Conservation (phyloP, 2,329 filamentous ascomycete species). For the Verticillium klebahnii region DNA sequence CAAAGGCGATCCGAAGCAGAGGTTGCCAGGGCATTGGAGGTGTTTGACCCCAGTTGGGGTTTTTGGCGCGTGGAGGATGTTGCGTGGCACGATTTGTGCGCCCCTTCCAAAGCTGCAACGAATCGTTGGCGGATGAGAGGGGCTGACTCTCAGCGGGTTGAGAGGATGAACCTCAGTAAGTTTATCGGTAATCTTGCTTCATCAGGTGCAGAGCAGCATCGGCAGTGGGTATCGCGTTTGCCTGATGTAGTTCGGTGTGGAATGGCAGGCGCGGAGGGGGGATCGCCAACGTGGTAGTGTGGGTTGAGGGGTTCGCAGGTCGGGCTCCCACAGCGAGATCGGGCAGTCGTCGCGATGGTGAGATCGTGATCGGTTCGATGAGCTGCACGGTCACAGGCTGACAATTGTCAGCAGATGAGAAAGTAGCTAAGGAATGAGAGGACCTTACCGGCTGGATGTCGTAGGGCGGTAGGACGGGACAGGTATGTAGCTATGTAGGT, state of each 20-base stretch:
- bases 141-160: neutral
- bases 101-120: neutral
- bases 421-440: neutral
- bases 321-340: neutral
- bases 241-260: neutral
- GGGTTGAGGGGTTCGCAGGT: neutral
- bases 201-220: neutral
- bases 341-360: neutral
- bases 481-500: neutral
- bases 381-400: neutral
- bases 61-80: neutral
- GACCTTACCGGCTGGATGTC: neutral
- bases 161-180: neutral
- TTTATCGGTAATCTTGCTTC: neutral
- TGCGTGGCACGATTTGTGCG: neutral
- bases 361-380: neutral
- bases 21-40: conserved; percentile 89
- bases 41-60: neutral
- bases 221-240: neutral
- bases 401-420: neutral
- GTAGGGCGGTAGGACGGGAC: neutral
- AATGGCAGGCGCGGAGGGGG: neutral
- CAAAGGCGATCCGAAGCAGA: conserved; percentile 94
- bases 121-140: neutral
- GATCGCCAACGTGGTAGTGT: neutral